These are phyloP conservation scores for Cinnamomum micranthum DNA, from an alignment of 164 flowering plant species.

Conservation along the genomic window DNA sequence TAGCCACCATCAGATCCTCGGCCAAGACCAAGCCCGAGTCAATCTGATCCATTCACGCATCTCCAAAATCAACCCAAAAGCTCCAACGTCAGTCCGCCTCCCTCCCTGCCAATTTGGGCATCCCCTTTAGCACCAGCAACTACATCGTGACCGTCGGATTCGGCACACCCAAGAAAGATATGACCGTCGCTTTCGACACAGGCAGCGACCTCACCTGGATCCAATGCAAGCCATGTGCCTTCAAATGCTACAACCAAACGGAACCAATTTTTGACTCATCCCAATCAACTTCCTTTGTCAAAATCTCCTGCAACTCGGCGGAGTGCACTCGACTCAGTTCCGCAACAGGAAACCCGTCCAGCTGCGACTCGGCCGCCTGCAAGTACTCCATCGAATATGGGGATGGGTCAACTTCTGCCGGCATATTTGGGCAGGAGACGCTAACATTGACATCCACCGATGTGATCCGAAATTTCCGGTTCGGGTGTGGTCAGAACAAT, in stretches of 20 bases:
- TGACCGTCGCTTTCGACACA: conserved; percentile 3
- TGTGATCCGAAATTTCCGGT: conserved; percentile 23
- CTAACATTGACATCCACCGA: conserved; percentile 27
- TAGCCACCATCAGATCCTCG: conserved; percentile 29
- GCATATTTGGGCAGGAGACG: conserved; percentile 33
- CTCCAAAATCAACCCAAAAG: not conserved
- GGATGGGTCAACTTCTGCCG: conserved; percentile 42
- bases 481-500: conserved; percentile 63
- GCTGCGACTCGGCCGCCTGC: conserved; percentile 37
- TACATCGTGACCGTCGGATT: conserved; percentile 58
- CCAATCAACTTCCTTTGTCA: conserved; percentile 30
- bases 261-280: conserved; percentile 35
- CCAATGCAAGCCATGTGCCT: conserved; percentile 8
- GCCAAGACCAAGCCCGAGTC: conserved; percentile 44
- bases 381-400: conserved; percentile 46
- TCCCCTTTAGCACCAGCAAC: conserved; percentile 39
- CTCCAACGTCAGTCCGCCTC: not conserved
- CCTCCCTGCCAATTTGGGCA: conserved; percentile 40
- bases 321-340: conserved; percentile 15
- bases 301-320: conserved; percentile 33
- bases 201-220: conserved; percentile 11
- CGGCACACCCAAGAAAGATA: conserved; percentile 54
- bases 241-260: not conserved
- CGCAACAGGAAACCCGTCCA: conserved; percentile 21
- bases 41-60: conserved; percentile 25